Evolutionary conservation across 352 stramenopile genomes (phyloP).

Genomic region (Pilasporangium apinafurcum): DNA sequence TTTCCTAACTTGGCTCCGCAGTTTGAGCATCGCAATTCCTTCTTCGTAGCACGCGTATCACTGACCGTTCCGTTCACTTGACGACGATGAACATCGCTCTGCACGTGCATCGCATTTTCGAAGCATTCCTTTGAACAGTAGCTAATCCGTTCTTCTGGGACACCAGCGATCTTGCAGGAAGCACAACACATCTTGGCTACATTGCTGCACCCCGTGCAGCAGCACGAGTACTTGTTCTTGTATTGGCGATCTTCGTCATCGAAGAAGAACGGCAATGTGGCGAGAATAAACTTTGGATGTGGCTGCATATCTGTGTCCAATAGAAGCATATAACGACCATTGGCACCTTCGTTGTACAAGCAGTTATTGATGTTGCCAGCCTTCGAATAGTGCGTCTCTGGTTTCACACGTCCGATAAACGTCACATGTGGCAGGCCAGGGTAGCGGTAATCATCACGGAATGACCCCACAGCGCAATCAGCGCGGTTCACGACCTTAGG

Average conservation of each 20-base stretch:
- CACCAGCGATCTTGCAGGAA: constrained; percentile 78
- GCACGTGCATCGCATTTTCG: constrained; percentile 74
- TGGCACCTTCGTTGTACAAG: constrained; percentile 83
- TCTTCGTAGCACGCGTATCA: constrained; percentile 65
- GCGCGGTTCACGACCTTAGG: constrained; percentile 68
- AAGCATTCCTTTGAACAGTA: constrained; percentile 88
- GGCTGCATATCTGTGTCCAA: constrained; percentile 86
- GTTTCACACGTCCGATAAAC: constrained; percentile 75
- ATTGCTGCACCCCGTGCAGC: constrained; percentile 64
- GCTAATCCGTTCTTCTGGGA: constrained; percentile 78
- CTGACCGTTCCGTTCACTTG: constrained; percentile 79
- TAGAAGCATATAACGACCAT: constrained; percentile 70
- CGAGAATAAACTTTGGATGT: constrained; percentile 78
- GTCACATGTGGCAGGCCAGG: constrained; percentile 72
- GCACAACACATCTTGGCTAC: constrained; percentile 82
- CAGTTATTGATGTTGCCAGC: constrained; percentile 89
- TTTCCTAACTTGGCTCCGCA: constrained; percentile 73
- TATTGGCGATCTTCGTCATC: constrained; percentile 75
- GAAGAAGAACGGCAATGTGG: constrained; percentile 83
- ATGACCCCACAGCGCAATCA: constrained; percentile 72
- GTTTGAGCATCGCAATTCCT: constrained; percentile 66
- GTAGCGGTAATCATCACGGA: constrained; percentile 86
- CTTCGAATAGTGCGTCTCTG: constrained; percentile 70
- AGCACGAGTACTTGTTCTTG: constrained; percentile 82
- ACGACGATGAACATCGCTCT: constrained; percentile 70